These are phyloP conservation scores for Hemileccinum impolitum DNA, from an alignment of 768 basidiomycete genomes.

Conservation along the genomic window DNA sequence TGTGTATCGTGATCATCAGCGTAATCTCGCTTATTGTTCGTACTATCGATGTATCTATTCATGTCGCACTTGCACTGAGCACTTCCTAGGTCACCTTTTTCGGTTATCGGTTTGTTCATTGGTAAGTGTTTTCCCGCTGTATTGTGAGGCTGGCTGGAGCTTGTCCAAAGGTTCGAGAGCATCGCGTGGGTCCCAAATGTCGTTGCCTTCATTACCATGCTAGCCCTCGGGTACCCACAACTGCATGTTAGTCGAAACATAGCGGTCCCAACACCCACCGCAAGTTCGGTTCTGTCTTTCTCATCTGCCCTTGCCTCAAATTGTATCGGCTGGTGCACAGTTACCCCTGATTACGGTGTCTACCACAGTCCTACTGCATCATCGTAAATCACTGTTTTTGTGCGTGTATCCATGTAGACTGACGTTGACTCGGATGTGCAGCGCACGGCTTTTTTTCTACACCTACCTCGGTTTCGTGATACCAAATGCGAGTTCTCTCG, in stretches of 20 bases:
- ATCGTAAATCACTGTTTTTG: constrained; percentile 40
- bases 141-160: background rate
- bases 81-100: constrained; percentile 53
- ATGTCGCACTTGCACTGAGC: background rate
- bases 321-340: constrained; percentile 41
- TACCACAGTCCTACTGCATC: constrained; percentile 53
- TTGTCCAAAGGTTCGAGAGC: constrained; percentile 60
- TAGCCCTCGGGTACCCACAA: constrained; percentile 69
- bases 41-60: background rate
- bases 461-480: constrained; percentile 45
- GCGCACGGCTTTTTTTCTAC: constrained; percentile 43
- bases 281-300: constrained; percentile 39
- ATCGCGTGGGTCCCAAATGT: constrained; percentile 74
- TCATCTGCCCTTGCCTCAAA: constrained; percentile 43
- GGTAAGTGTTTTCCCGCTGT: constrained; percentile 31
- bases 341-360: constrained; percentile 48
- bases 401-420: background rate
- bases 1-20: constrained; percentile 34
- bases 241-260: constrained; percentile 41
- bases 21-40: constrained; percentile 30
- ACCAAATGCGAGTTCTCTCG: constrained; percentile 33
- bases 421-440: constrained; percentile 11
- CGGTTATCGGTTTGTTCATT: constrained; percentile 59
- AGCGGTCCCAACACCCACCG: constrained; percentile 34
- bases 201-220: constrained; percentile 61